Evolutionary conservation across 257 asterid genomes (phyloP), one percentile per base, ranked within the genome.

Genomic region (Thymus mandschuricus): DNA sequence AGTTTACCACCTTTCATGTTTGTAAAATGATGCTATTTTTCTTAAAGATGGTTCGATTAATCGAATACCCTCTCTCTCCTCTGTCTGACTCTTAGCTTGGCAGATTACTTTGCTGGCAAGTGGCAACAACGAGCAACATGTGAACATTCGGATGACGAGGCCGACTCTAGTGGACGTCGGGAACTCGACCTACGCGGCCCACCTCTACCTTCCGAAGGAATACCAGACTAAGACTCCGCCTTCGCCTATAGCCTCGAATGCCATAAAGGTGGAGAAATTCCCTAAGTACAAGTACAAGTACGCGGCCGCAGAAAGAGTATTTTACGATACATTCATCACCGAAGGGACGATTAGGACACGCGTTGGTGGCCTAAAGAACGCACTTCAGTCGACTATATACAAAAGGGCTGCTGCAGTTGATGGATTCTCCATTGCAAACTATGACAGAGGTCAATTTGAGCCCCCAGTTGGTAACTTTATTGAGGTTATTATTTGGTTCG

Each of bases 301-400:
- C 21, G 75, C 41, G 0, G 85, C 72, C 10, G 82, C 74, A 6
- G 74, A 75, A 54, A 70, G 80, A 29, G 77, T 43, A 21, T 21
- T 21, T 21, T 21, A 21, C 40, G 70, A 13, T 9, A 80, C 78
- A 1, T 70, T 60, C 43, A n/a, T 69, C 6, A n/a, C 21, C 1
- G 60, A 71, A 40, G 29, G 10, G 2, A 61, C 1, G 0, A 70
- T 74, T 6, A 51, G 50, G 1, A 4, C 4, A 6, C 60, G 77
- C 57, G 29, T 77, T 56, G 75, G 30, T 13, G 60, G 41, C 0
- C 74, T 81, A 1, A 78, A 51, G 73, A 45, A 52, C 8, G 72
- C 76, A 68, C 78, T 81, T 3, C 10, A 44, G 15, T 76, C 75
- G 6, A 71, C 75, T 1, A 60, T 69, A 8, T 67, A 68, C 10